Conservation (phyloP, 2,329 filamentous ascomycete species). For the Aspergillus floridensis region DNA sequence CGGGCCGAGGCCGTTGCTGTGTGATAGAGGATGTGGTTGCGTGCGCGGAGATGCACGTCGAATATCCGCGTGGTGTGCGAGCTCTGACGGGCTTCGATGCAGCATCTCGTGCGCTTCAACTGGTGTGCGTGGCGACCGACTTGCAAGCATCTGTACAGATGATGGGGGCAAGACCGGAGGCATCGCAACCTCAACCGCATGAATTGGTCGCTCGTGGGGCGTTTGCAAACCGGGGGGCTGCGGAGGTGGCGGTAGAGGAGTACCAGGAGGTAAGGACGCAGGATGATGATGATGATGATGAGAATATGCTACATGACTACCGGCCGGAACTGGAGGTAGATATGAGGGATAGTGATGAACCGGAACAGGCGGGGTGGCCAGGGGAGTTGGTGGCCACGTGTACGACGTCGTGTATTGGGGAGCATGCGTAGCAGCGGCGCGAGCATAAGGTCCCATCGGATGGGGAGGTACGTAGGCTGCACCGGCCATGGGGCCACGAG, state of each 20-base stretch:
- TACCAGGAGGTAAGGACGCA: conserved; percentile 2
- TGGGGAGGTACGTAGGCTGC: conserved; percentile 54
- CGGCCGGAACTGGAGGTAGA: conserved; percentile 35
- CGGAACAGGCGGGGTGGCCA: conserved; percentile 43
- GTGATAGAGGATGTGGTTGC: conserved; percentile 23
- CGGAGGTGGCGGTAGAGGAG: conserved; percentile 19
- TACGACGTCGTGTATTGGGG: conserved; percentile 43
- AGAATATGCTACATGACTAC: conserved; percentile 33
- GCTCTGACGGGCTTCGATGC: conserved; percentile 30
- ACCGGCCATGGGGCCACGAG: conserved; percentile 66
- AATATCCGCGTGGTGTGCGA: conserved; percentile 31
- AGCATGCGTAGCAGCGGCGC: conserved; percentile 39
- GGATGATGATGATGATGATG: conserved; percentile 29
- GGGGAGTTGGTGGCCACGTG: conserved; percentile 45
- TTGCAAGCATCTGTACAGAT: conserved; percentile 21
- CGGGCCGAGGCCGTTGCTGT: conserved; percentile 19
- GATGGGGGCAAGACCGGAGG: conserved; percentile 25
- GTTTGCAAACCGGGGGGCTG: conserved; percentile 27
- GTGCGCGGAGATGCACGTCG: conserved; percentile 37
- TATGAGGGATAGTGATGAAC: conserved; percentile 37
- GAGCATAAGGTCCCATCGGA: conserved; percentile 55
- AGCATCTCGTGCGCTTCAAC: conserved; percentile 28
- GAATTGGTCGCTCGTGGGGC: conserved; percentile 36
- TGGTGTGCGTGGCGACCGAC: conserved; percentile 28
- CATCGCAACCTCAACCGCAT: conserved; percentile 30